Percentiles rank a stretch among this genome's conserved stretches.
phyloP scores from a whole-genome alignment of 169 alveolate species.

The Plasmodium yoelii region DNA sequence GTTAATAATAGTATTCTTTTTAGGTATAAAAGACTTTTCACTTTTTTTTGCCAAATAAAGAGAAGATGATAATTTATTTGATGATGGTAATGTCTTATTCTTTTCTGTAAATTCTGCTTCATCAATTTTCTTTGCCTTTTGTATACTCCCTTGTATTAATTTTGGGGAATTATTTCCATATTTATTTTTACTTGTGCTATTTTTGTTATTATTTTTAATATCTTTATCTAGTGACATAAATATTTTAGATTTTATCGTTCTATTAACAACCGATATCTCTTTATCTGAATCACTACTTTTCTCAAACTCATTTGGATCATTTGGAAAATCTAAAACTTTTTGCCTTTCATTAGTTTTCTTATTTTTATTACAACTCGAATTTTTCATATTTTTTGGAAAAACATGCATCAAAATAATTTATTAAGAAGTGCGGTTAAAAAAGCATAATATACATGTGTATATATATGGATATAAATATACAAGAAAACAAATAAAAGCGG shows the following conservation, averaged over 20 bases:
- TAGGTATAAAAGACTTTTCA: neutral
- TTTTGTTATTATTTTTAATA: slow-evolving; percentile 6
- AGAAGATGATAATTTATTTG: neutral
- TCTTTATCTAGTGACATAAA: slow-evolving; percentile 9
- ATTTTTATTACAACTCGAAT: slow-evolving; percentile 6
- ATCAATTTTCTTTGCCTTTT: neutral
- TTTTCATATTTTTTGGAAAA: slow-evolving; percentile 20
- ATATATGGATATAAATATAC: too few relatives aligned
- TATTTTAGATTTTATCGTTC: slow-evolving; percentile 56
- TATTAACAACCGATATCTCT: slow-evolving; percentile 52
- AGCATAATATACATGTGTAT: too few relatives aligned
- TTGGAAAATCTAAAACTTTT: neutral
- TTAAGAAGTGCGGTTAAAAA: too few relatives aligned
- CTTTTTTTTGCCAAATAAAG: neutral
- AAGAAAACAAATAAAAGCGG: too few relatives aligned
- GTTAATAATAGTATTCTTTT: too few relatives aligned
- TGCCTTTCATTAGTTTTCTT: slow-evolving; percentile 4
- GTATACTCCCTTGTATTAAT: neutral
- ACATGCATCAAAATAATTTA: neutral
- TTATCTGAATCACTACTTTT: slow-evolving; percentile 60
- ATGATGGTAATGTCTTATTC: too few relatives aligned
- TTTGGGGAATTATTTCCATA: neutral
- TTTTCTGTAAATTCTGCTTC: too few relatives aligned
- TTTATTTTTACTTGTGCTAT: slow-evolving; percentile 12
- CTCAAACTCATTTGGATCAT: slow-evolving; percentile 19